A percentile compares a stretch with the other conserved stretches of the same genome.
These are phyloP conservation scores for Mycena floridula DNA, from an alignment of 768 basidiomycete genomes.

Conservation along the genomic window DNA sequence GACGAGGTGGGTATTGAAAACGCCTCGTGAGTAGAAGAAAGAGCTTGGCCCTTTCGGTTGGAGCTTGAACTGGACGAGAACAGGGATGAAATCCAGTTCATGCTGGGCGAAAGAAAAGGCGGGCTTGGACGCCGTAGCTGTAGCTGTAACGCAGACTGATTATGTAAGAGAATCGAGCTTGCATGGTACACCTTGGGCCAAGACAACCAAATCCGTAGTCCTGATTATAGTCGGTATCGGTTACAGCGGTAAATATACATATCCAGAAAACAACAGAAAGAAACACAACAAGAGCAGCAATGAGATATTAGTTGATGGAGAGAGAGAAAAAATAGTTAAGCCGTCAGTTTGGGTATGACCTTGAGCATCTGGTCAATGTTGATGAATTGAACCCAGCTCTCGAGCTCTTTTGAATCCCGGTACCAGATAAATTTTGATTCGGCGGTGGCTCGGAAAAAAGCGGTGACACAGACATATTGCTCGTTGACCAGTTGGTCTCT, in stretches of 20 bases:
- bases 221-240: background rate
- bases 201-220: background rate
- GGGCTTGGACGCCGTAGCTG: slow-evolving; percentile 1
- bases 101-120: slow-evolving; percentile 18
- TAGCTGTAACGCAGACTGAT: slow-evolving; percentile 1
- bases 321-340: slow-evolving; percentile 23
- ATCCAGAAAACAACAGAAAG: background rate
- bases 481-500: slow-evolving; percentile 52
- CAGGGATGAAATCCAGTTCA: slow-evolving; percentile 72
- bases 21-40: slow-evolving; percentile 80
- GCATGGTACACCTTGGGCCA: no score
- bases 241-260: background rate
- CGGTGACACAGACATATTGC: slow-evolving; percentile 70
- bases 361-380: slow-evolving; percentile 78
- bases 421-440: slow-evolving; percentile 72
- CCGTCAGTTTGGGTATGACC: slow-evolving; percentile 68
- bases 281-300: background rate
- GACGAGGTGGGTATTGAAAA: slow-evolving; percentile 80
- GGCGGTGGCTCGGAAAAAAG: slow-evolving; percentile 65
- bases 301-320: no score
- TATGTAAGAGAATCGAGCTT: background rate
- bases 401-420: slow-evolving; percentile 57
- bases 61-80: slow-evolving; percentile 41
- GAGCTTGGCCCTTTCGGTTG: slow-evolving; percentile 50
- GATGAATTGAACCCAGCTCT: slow-evolving; percentile 81